Evolutionary conservation across 371 early-diverging fungal species (phyloP).

Genomic region (Lichtheimia ramosa): DNA sequence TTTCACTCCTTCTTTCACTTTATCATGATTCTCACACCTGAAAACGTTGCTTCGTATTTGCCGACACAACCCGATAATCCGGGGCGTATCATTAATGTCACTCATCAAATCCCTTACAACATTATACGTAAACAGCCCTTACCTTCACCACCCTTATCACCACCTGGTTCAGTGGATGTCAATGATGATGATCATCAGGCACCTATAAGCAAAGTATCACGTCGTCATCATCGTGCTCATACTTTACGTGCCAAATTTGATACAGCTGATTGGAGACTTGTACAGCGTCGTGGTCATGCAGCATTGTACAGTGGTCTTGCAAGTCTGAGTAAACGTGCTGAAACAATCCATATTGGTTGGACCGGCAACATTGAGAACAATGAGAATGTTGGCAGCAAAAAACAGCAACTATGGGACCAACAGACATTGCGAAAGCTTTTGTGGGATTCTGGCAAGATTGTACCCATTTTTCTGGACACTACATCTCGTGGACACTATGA

Average conservation of each 20-base stretch:
- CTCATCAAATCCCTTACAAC: conserved; percentile 62
- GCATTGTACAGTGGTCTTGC: conserved; percentile 69
- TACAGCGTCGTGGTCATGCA: conserved; percentile 60
- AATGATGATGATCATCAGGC: conserved; percentile 18
- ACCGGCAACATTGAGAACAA: conserved; percentile 40
- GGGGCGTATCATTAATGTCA: conserved; percentile 58
- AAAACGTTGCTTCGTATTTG: conserved; percentile 43
- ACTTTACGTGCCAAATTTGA: conserved; percentile 38
- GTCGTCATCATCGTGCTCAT: conserved; percentile 37
- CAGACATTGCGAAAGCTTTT: conserved; percentile 37
- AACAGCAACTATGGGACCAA: conserved; percentile 17
- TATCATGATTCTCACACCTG: conserved; percentile 28
- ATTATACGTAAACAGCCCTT: conserved; percentile 28
- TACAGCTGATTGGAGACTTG: conserved; percentile 24
- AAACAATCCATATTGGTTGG: conserved; percentile 67
- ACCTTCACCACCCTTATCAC: conserved; percentile 8
- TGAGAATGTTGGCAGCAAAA: conserved; percentile 8
- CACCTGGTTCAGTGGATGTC: neutral
- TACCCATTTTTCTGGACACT: conserved; percentile 75
- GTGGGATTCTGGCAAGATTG: conserved; percentile 38
- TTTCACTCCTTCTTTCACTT: no score
- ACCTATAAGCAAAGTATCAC: conserved; percentile 35
- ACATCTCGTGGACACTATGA: conserved; percentile 78
- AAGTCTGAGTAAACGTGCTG: conserved; percentile 40
- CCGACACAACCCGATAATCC: conserved; percentile 12